Evolutionary conservation across 768 basidiomycete species (phyloP), one percentile per base, ranked within the genome.

Genomic region (Russula griseocarnosa): DNA sequence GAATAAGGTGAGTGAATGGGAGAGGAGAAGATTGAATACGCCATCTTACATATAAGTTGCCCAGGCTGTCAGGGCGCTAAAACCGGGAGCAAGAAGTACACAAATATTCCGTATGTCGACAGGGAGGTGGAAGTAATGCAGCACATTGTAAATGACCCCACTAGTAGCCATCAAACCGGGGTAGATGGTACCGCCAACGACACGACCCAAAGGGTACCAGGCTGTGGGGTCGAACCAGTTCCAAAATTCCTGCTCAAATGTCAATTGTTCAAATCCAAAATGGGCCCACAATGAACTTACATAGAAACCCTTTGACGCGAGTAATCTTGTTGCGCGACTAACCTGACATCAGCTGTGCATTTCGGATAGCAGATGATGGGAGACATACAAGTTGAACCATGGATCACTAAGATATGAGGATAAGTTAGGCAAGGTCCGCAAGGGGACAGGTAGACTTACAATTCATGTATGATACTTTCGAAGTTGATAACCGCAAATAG

Each of bases 171-270:
- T 99, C 44, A 98, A 79, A 66, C 97, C 97, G 20, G 97, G 97
- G 73, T 98, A 99, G 70, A 99, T 91, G 16, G 97, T 99, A 56
- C 96, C 96, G 58, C 97, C 97, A 50, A 98, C 97, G 55, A 97
- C 94, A 71, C 97, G 93, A 51, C 97, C 97, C 0, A 99, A 86
- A 13, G 97, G 97, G 71, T 99, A 98, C 97, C 97, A 99, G 69
- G 96, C 96, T 4, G 96, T 97, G 24, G 95, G 95, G 76, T 99
- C 97, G 73, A 99, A 99, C 97, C 97, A 99, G 73, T 99, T 99
- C 97, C 97, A 99, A 78, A 99, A 98, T 86, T 91, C 96, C 94
- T 64, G n/a, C 44, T 38, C 58, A 50, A 69, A 49, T 70, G 59
- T 30, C 53, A 66, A 38, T 24, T 59, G 52, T 56, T 13, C 32